A percentile compares a stretch with the other conserved stretches of the same genome.
Conservation (phyloP, 129 eudicot species). For the Tagetes patula region DNA sequence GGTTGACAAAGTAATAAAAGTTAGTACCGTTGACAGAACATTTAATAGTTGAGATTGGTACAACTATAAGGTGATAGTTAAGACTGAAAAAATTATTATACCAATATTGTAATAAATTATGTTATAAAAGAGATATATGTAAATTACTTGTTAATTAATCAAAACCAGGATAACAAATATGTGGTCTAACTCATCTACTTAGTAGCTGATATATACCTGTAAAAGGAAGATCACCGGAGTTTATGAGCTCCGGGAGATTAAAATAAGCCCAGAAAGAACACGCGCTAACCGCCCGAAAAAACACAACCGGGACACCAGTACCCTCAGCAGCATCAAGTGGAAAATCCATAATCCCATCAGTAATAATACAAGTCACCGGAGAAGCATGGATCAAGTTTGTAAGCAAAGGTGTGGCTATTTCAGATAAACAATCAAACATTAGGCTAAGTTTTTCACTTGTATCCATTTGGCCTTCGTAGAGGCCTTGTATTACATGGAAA, state of each 20-base stretch:
- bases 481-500: constrained; percentile 43
- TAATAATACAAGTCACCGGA: constrained; percentile 45
- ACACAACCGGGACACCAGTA: constrained; percentile 52
- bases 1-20: no score
- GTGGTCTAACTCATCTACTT: no score
- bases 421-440: constrained; percentile 29
- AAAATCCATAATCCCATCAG: constrained; percentile 55
- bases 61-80: no score
- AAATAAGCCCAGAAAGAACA: constrained; percentile 60
- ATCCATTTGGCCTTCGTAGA: constrained; percentile 45
- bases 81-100: no score
- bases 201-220: no score
- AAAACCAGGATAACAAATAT: no score
- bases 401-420: constrained; percentile 35
- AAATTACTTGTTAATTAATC: no score
- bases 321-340: constrained; percentile 42
- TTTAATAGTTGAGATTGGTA: no score
- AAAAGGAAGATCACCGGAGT: constrained; percentile 62
- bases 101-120: no score
- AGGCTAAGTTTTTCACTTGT: constrained; percentile 37
- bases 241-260: constrained; percentile 45
- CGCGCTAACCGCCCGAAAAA: constrained; percentile 55
- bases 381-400: constrained; percentile 36
- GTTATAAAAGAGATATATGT: no score
- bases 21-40: no score